Evolutionary conservation across 306 rosid genomes (phyloP), one percentile per base, ranked within the genome.

Genomic region (Glycine latifolia): DNA sequence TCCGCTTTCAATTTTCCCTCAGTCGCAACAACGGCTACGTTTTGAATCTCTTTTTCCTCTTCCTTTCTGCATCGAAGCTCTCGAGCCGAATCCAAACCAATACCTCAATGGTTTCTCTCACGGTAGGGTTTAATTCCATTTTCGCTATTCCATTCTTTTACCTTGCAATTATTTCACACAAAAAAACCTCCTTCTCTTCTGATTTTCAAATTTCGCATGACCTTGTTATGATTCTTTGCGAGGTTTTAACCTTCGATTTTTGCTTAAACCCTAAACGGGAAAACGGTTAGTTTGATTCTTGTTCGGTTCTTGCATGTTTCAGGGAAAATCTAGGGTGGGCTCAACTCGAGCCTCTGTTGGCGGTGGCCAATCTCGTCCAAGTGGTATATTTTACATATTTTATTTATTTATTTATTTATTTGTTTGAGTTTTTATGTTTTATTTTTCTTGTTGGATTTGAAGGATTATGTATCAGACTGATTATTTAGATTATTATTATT

Each of bases 271-370:
- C 56, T 46, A 50, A 60, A 0, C 5, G 5, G 5, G 43, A 68
- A 67, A 53, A 14, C 10, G 41, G 44, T 55, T 37, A 4, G 61
- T 52, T 31, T 41, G 37, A 35, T 37, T 67, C 41, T 84, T 67
- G 46, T 53, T 53, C 59, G 44, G 17, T 71, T 82, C 77, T 76
- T 77, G 16, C 50, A 47, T 66, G 68, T 55, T 82, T 26, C 79
- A 91, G 96, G 87, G 78, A 52, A 87, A 88, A 75, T 73, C 87
- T 52, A 76, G 84, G 65, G 43, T 79, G 16, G 88, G 62, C 6
- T 60, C 73, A 63, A 83, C 85, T 9, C 82, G 77, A 76, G 81
- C 73, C 13, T 78, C 85, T 26, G 46, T 8, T 15, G 8, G 8
- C 31, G 90, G 77, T 50, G 85, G 62, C 47, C 88, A 16, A 71